Percentiles rank a stretch among this genome's conserved stretches.
Evolutionary conservation across 805 yeast species (phyloP).

Genomic region (Zygoascus ofunaensis): DNA sequence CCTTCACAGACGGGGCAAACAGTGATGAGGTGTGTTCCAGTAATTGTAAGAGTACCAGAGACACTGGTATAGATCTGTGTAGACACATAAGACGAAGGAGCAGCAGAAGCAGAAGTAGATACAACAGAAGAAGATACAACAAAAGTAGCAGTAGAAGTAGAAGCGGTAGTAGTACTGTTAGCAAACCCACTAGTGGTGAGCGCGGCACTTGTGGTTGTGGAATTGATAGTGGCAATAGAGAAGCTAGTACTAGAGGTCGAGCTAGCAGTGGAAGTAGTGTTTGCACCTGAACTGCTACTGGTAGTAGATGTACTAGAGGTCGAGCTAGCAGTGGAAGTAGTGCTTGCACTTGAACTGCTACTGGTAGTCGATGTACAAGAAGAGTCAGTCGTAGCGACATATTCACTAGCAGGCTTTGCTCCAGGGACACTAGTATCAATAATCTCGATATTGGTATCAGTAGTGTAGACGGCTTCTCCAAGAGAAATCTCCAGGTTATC

Average conservation of each 20-base stretch:
- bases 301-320: constrained; percentile 3
- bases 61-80: constrained; percentile 3
- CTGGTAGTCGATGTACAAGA: constrained; percentile 9
- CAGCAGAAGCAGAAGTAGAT: no score
- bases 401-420: constrained; percentile 19
- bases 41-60: constrained; percentile 2
- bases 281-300: background rate
- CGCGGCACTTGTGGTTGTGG: no score
- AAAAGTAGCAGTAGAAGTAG: no score
- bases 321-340: constrained; percentile 3
- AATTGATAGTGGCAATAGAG: background rate
- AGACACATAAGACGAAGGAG: constrained; percentile 1
- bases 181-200: no score
- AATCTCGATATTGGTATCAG: constrained; percentile 21
- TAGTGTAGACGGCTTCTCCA: constrained; percentile 35
- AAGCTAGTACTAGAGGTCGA: no score
- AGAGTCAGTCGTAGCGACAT: constrained; percentile 23
- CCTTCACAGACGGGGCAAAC: background rate
- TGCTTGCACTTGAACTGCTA: background rate
- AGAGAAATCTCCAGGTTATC: constrained; percentile 48
- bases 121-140: no score
- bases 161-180: no score
- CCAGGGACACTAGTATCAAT: constrained; percentile 20
- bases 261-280: background rate
- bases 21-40: constrained; percentile 1